Percentiles rank a stretch among this genome's conserved stretches.
phyloP scores from a whole-genome alignment of 345 rosid genomes.

The Rubroshorea leprosula region DNA sequence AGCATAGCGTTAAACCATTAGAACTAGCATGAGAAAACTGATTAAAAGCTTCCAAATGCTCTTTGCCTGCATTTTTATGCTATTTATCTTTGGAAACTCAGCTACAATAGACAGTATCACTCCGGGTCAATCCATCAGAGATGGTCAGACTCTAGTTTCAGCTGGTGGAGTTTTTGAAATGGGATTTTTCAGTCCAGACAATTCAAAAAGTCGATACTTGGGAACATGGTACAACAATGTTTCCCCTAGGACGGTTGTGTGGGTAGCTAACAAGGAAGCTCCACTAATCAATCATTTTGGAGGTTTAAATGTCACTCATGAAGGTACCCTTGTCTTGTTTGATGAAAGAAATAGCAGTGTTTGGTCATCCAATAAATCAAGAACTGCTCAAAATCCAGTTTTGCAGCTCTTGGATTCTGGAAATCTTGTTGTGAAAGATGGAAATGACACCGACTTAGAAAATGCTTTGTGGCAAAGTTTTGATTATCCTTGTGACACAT shows the following conservation, averaged over 20 bases:
- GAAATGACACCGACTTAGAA: not conserved
- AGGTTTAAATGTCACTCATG: constrained; percentile 15
- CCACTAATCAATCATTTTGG: constrained; percentile 28
- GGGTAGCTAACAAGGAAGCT: constrained; percentile 40
- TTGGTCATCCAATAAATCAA: constrained; percentile 31
- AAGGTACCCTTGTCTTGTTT: constrained; percentile 16
- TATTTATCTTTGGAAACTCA: not conserved
- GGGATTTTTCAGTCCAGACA: constrained; percentile 6
- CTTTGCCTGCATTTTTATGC: not conserved
- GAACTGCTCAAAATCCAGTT: constrained; percentile 13
- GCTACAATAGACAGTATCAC: not conserved
- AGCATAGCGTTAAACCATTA: no score
- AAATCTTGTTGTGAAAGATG: constrained; percentile 33
- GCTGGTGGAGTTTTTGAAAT: constrained; percentile 9
- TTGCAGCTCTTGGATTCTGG: constrained; percentile 38
- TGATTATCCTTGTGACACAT: constrained; percentile 33
- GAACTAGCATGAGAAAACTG: no score
- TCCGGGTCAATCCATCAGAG: constrained; percentile 8
- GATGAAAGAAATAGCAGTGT: no score
- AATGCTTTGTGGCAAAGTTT: constrained; percentile 44
- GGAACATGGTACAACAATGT: constrained; percentile 10
- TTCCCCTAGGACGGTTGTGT: constrained; percentile 17
- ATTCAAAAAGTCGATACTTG: not conserved
- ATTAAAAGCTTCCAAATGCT: not conserved
- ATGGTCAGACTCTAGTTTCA: constrained; percentile 28